A percentile compares a stretch with the other conserved stretches of the same genome.
Conservation (phyloP, 306 rosid genomes). For the Quercus aquifolioides region DNA sequence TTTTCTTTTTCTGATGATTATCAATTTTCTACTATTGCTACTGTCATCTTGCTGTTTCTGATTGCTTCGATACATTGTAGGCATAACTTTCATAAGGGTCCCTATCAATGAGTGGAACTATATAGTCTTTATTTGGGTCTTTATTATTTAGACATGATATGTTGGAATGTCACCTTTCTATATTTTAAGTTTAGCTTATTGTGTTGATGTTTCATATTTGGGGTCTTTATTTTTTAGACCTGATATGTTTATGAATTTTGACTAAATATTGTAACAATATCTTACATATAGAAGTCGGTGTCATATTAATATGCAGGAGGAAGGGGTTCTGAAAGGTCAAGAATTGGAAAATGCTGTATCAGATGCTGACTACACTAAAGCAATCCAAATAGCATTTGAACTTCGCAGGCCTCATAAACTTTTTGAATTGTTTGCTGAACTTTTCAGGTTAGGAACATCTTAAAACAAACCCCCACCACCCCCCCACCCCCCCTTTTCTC, state of each 20-base stretch:
- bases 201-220: not conserved
- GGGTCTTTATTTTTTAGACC: not conserved
- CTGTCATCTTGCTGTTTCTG: not conserved
- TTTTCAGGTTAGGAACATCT: slow-evolving; percentile 67
- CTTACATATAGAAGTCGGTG: not conserved
- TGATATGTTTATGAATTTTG: not conserved
- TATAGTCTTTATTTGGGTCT: no score
- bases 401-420: slow-evolving; percentile 83
- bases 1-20: no score
- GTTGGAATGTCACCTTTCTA: not conserved
- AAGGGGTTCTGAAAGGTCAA: slow-evolving; percentile 84
- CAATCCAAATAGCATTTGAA: slow-evolving; percentile 81
- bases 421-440: slow-evolving; percentile 54
- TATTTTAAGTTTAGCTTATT: not conserved
- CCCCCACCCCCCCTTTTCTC: not conserved
- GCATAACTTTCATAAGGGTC: no score
- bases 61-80: not conserved
- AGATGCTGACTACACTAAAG: slow-evolving; percentile 81
- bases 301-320: slow-evolving; percentile 55
- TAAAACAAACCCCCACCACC: no score
- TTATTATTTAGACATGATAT: not conserved
- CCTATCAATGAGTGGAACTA: no score
- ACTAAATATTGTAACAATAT: not conserved
- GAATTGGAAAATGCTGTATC: slow-evolving; percentile 90
- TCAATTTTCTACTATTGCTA: not conserved